Evolutionary conservation across 2,329 filamentous ascomycete species (phyloP).

Genomic region (Lachnellula subtilissima): DNA sequence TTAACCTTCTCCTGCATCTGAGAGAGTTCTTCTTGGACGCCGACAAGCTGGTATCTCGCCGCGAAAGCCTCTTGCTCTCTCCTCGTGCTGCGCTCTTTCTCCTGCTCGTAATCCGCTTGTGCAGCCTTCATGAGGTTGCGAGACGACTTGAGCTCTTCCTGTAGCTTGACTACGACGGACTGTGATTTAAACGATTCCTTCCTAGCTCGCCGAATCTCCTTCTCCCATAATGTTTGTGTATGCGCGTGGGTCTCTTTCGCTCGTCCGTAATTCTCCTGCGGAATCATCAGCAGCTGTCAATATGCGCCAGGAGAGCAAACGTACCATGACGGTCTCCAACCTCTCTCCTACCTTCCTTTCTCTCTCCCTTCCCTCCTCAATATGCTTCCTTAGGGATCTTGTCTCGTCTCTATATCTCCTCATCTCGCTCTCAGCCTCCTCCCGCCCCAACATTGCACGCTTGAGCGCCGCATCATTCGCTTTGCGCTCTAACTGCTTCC

Average conservation of each 20-base stretch:
- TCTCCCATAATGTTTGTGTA: slow-evolving; percentile 65
- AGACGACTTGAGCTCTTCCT: slow-evolving; percentile 65
- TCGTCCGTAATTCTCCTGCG: slow-evolving; percentile 63
- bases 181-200: slow-evolving; percentile 75
- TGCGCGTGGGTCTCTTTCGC: slow-evolving; percentile 66
- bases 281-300: slow-evolving; percentile 11
- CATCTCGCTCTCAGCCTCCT: slow-evolving; percentile 68
- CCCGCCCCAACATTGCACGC: slow-evolving; percentile 61
- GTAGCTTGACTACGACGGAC: slow-evolving; percentile 63
- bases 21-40: slow-evolving; percentile 62
- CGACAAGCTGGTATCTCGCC: slow-evolving; percentile 60
- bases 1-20: slow-evolving; percentile 58
- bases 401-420: slow-evolving; percentile 58
- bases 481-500: slow-evolving; percentile 57
- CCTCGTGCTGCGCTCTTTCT: slow-evolving; percentile 56
- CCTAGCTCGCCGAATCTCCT: slow-evolving; percentile 63
- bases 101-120: slow-evolving; percentile 56
- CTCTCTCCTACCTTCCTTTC: slow-evolving; percentile 63
- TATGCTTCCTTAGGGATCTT: slow-evolving; percentile 48
- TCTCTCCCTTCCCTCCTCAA: slow-evolving; percentile 61
- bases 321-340: slow-evolving; percentile 64
- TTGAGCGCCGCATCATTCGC: slow-evolving; percentile 62
- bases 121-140: slow-evolving; percentile 47
- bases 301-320: slow-evolving; percentile 33
- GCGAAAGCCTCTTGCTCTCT: slow-evolving; percentile 67